Percentiles rank a stretch among this genome's conserved stretches.
phyloP scores from a whole-genome alignment of 208 protist genomes.

The Leishmania turanica region DNA sequence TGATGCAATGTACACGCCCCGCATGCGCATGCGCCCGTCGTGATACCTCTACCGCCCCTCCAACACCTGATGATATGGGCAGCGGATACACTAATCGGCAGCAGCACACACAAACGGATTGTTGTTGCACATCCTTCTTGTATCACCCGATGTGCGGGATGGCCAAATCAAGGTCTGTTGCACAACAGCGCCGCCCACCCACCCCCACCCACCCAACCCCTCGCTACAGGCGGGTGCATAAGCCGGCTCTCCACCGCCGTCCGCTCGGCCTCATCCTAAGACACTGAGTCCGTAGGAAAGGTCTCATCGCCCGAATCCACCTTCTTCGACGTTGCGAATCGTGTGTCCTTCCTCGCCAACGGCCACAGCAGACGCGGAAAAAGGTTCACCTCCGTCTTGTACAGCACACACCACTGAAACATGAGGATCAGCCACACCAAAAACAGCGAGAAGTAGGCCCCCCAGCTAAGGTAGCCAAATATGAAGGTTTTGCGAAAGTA shows the following conservation, averaged over 20 bases:
- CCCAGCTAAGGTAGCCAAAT: constrained; percentile 52
- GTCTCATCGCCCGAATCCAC: not conserved
- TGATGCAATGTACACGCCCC: not conserved
- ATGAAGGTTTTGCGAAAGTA: constrained; percentile 30
- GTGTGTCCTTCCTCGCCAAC: constrained; percentile 5
- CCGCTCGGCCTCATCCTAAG: not conserved
- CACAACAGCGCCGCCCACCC: not conserved
- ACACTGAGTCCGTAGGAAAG: not conserved
- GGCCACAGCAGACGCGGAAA: constrained; percentile 35
- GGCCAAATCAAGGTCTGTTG: not conserved
- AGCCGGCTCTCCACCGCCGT: not conserved
- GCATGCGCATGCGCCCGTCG: not conserved
- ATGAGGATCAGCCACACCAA: constrained; percentile 48
- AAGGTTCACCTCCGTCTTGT: constrained; percentile 16
- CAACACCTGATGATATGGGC: not conserved
- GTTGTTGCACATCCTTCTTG: not conserved
- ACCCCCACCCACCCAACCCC: not conserved
- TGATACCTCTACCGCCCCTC: not conserved
- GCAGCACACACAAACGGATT: not conserved
- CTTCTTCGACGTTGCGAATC: not conserved
- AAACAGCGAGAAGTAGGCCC: constrained; percentile 34
- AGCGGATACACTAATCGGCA: not conserved
- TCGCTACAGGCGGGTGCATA: not conserved
- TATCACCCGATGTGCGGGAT: not conserved
- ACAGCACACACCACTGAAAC: constrained; percentile 25